Percentiles rank a stretch among this genome's conserved stretches.
Conservation (phyloP, 1,139 yeast genomes). For the Scheffersomyces quercinus region DNA sequence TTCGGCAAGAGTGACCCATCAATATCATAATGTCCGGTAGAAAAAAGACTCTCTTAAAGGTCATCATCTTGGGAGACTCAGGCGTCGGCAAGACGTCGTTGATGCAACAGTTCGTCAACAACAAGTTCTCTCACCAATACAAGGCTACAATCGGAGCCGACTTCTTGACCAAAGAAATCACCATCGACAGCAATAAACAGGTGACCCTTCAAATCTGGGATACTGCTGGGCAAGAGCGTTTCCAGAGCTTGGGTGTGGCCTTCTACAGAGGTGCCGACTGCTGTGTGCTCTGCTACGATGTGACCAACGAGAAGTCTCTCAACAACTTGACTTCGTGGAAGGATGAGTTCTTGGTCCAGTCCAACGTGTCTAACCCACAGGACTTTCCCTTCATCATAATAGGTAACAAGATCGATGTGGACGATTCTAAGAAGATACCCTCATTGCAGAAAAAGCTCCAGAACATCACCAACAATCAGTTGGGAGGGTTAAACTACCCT, state of each 20-base stretch:
- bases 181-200: slow-evolving; percentile 71
- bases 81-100: slow-evolving; percentile 98
- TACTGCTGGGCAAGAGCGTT: slow-evolving; percentile 98
- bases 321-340: slow-evolving; percentile 91
- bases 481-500: slow-evolving; percentile 79
- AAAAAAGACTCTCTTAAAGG: slow-evolving; percentile 89
- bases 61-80: slow-evolving; percentile 92
- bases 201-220: slow-evolving; percentile 95
- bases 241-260: slow-evolving; percentile 95
- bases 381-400: slow-evolving; percentile 92
- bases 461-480: slow-evolving; percentile 73
- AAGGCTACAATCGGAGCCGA: slow-evolving; percentile 99
- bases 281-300: slow-evolving; percentile 74
- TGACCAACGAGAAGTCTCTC: slow-evolving; percentile 61
- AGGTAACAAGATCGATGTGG: slow-evolving; percentile 94
- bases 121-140: slow-evolving; percentile 92
- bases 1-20: too few relatives aligned
- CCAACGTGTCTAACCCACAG: slow-evolving; percentile 90
- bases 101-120: slow-evolving; percentile 95
- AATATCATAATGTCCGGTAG: slow-evolving; percentile 61
- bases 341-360: slow-evolving; percentile 92
- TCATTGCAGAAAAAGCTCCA: slow-evolving; percentile 78
- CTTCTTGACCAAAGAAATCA: slow-evolving; percentile 86
- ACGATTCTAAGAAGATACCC: slow-evolving; percentile 84
- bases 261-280: slow-evolving; percentile 93